phyloP scores from a whole-genome alignment of 139 green algal genomes.

The Spirogloea muscicola region DNA sequence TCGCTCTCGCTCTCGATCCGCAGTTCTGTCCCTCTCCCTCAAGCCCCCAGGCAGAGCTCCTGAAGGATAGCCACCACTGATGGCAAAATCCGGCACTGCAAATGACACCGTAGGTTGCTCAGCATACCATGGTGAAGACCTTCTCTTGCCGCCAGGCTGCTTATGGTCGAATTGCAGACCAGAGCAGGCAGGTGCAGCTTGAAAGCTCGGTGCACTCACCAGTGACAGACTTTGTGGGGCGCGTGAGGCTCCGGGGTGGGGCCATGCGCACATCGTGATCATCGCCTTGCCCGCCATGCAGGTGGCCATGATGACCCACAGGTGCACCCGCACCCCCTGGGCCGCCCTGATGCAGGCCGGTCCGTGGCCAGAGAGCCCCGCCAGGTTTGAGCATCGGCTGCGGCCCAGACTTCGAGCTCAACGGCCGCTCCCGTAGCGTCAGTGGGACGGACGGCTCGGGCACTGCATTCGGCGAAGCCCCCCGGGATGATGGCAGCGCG shows the following conservation, averaged over 20 bases:
- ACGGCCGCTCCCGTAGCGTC: neutral
- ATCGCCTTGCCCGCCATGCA: neutral
- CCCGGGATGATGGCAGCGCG: neutral
- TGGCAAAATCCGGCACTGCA: slow-evolving; percentile 28
- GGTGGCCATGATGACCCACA: slow-evolving; percentile 19
- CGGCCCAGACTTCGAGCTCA: slow-evolving; percentile 20
- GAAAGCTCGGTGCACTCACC: too few relatives aligned
- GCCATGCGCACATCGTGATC: slow-evolving; percentile 6
- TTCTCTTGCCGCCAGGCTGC: neutral
- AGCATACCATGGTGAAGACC: neutral
- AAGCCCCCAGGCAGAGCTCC: neutral
- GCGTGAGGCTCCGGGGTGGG: neutral
- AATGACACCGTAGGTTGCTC: too few relatives aligned
- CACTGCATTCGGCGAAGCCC: neutral
- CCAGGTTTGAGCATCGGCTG: slow-evolving; percentile 21
- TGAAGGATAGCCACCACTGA: slow-evolving; percentile 23
- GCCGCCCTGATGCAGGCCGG: slow-evolving; percentile 1
- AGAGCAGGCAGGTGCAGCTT: too few relatives aligned
- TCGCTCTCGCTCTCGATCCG: neutral
- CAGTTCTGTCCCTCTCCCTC: slow-evolving; percentile 2
- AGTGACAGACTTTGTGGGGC: slow-evolving; percentile 12
- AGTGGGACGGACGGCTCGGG: neutral
- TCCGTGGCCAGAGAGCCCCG: too few relatives aligned
- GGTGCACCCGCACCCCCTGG: neutral
- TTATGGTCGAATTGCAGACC: too few relatives aligned